Evolutionary conservation across 2,329 filamentous ascomycete genomes (phyloP).

Genomic region (Talaromyces sp.): DNA sequence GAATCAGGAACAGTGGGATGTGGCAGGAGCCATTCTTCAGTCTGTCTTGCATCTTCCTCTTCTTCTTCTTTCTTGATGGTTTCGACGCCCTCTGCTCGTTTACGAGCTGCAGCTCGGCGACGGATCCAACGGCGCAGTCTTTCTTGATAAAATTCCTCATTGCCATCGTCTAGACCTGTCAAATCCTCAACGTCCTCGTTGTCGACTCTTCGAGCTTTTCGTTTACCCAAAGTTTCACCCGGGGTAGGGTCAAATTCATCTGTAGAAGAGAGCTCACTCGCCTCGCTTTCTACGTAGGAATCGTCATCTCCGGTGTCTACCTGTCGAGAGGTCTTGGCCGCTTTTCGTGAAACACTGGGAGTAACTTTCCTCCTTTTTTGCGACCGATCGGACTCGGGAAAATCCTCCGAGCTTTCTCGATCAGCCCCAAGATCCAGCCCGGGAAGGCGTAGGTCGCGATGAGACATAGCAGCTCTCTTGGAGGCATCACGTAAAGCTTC

Average conservation of each 20-base stretch:
- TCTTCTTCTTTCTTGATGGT: slow-evolving; percentile 32
- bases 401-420: slow-evolving; percentile 26
- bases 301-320: slow-evolving; percentile 22
- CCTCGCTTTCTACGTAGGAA: slow-evolving; percentile 29
- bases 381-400: background rate
- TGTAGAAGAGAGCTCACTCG: slow-evolving; percentile 22
- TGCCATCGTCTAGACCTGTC: slow-evolving; percentile 75
- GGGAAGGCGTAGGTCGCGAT: slow-evolving; percentile 67
- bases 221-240: slow-evolving; percentile 21
- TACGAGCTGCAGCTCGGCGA: slow-evolving; percentile 56
- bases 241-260: slow-evolving; percentile 32
- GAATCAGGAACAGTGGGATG: slow-evolving; percentile 78
- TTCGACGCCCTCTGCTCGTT: slow-evolving; percentile 27
- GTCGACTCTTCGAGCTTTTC: slow-evolving; percentile 18
- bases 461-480: slow-evolving; percentile 51
- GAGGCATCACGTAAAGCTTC: slow-evolving; percentile 42
- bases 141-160: slow-evolving; percentile 72
- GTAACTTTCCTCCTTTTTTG: slow-evolving; percentile 33
- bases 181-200: slow-evolving; percentile 50
- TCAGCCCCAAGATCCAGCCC: slow-evolving; percentile 58
- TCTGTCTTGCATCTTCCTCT: slow-evolving; percentile 37
- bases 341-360: slow-evolving; percentile 1
- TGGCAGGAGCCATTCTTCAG: slow-evolving; percentile 72
- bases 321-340: slow-evolving; percentile 4
- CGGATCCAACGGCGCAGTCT: slow-evolving; percentile 71